Evolutionary conservation across 1,139 yeast species (phyloP), one percentile per base, ranked within the genome.

Genomic region (Suhomyces wounanorum): DNA sequence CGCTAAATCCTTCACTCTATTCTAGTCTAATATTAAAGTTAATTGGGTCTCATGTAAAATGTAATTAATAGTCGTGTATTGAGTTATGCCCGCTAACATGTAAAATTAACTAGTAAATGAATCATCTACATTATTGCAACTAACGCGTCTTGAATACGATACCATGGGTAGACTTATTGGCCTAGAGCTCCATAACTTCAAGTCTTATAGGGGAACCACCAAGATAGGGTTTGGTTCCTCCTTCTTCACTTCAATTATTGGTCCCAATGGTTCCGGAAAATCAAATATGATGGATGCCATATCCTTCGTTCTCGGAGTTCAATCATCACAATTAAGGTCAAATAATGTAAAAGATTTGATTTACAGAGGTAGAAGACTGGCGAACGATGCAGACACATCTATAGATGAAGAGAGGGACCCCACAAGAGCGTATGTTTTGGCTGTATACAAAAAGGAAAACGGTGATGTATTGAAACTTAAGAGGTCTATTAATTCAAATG

Each of bases 211-310:
- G 52, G 98, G 96, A 0, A 79, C 81, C 0, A 79, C 90, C 21
- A 75, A 79, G 9, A 83, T 94, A 18, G 96, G 95, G 2, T 87
- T 92, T 67, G 98, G 96, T 1, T 76, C 83, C 7, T 82, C 96
- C 1, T 79, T 80, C 56, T 94, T 95, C 71, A 89, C 96, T 1
- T 87, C 96, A 44, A 89, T 94, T 55, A 89, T 95, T 52, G 99
- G 99, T 1, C 98, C 99, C 14, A 95, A 95, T 77, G 99, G 99
- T 16, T 88, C 97, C 1, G 99, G 99, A 13, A 94, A 94, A 72
- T 89, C 96, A 44, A 94, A 94, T 63, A 87, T 92, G 92, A 92
- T 92, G 98, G 98, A 92, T 67, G 98, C 98, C 43, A 91, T 92
- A 16, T 90, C 97, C 2, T 94, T 94, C 65, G 99, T 94, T 13